Percentiles rank a stretch among this genome's conserved stretches.
Conservation (phyloP, 2,329 filamentous ascomycete genomes). For the Sarocladium brachiariae region DNA sequence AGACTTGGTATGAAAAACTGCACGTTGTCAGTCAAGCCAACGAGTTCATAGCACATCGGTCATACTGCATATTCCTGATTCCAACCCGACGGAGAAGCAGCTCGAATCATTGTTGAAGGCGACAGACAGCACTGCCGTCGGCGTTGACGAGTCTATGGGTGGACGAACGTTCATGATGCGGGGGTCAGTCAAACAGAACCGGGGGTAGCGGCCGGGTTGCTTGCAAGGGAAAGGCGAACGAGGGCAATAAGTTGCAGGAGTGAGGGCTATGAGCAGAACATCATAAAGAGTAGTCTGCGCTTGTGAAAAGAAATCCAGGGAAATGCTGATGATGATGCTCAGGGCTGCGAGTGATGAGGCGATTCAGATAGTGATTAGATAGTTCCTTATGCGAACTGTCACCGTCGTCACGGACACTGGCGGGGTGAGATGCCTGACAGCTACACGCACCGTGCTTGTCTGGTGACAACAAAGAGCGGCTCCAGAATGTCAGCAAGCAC, state of each 20-base stretch:
- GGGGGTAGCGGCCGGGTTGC: background rate
- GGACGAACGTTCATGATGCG: constrained; percentile 77
- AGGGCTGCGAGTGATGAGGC: too few species aligned
- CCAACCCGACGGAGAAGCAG: constrained; percentile 81
- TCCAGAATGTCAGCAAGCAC: background rate
- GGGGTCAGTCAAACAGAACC: background rate
- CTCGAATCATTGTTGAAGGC: constrained; percentile 81
- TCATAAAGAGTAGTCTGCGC: background rate
- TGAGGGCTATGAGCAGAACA: constrained; percentile 2
- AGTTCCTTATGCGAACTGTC: background rate
- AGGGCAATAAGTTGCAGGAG: background rate
- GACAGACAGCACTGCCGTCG: constrained; percentile 71
- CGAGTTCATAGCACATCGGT: constrained; percentile 12
- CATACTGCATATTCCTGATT: constrained; percentile 79
- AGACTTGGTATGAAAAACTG: constrained; percentile 64
- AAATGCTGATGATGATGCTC: background rate
- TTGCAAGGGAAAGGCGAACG: background rate
- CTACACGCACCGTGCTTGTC: background rate
- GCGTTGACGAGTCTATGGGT: constrained; percentile 69
- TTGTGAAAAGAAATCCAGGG: background rate
- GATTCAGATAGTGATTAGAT: too few species aligned
- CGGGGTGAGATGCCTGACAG: background rate
- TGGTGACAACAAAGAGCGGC: background rate
- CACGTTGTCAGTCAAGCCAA: background rate
- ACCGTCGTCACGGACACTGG: background rate